Evolutionary conservation across 129 eudicot genomes (phyloP).

Genomic region (Artemisia annua): DNA sequence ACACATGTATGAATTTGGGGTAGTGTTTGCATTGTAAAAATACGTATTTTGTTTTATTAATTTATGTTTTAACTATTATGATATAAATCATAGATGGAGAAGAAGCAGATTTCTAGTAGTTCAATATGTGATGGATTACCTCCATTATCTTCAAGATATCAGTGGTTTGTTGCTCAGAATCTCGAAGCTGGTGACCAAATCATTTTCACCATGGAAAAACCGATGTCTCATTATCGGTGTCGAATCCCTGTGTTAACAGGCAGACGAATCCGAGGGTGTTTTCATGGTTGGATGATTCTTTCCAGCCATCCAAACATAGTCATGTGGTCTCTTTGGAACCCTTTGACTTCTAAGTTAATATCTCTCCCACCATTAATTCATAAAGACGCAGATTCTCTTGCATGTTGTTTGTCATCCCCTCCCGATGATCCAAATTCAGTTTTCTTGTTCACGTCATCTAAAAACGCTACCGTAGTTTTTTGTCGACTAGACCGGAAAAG

Average conservation of each 20-base stretch:
- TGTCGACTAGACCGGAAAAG: constrained; percentile 1
- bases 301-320: not conserved
- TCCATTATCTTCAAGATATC: not conserved
- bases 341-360: not conserved
- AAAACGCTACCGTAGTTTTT: not conserved
- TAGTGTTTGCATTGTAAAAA: too few relatives aligned
- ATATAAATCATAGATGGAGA: not conserved
- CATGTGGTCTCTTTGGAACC: constrained; percentile 12
- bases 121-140: not conserved
- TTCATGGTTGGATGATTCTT: constrained; percentile 3
- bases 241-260: not conserved
- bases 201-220: not conserved
- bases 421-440: not conserved
- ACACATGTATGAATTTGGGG: too few relatives aligned
- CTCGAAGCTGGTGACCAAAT: not conserved
- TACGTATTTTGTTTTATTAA: too few relatives aligned
- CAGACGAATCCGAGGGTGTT: not conserved
- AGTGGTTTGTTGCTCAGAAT: not conserved
- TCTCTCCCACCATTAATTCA: not conserved
- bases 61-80: not conserved
- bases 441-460: not conserved
- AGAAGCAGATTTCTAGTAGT: not conserved
- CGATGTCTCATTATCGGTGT: constrained; percentile 1
- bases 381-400: not conserved
- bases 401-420: constrained; percentile 1